These are phyloP conservation scores for Colletotrichum graminicola DNA, from an alignment of 2,329 filamentous ascomycete genomes.

Conservation along the genomic window DNA sequence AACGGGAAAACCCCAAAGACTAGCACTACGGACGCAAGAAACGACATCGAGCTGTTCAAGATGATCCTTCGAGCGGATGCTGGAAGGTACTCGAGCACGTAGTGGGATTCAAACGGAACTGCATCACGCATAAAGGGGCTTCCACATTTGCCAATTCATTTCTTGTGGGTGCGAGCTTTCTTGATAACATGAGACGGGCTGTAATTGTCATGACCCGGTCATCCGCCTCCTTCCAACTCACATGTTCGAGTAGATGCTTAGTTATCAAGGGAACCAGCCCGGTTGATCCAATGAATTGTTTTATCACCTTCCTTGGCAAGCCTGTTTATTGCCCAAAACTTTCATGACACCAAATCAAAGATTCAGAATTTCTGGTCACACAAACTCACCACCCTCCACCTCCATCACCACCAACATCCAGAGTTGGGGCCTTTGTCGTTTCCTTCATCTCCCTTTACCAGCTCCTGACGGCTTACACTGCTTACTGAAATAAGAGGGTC, in stretches of 20 bases:
- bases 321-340: background rate
- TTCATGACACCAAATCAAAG: background rate
- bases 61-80: constrained; percentile 45
- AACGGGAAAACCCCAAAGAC: constrained; percentile 47
- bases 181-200: background rate
- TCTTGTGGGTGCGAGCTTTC: background rate
- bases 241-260: background rate
- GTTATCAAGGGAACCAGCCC: background rate
- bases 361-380: no score
- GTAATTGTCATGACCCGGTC: background rate
- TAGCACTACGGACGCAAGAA: constrained; percentile 46
- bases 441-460: background rate
- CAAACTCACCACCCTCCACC: background rate
- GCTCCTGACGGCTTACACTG: background rate
- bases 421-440: background rate
- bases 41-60: constrained; percentile 50
- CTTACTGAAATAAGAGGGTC: background rate
- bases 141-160: no score
- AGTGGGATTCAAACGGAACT: background rate
- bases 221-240: background rate
- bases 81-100: constrained; percentile 11
- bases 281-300: background rate
- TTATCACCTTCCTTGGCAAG: background rate
- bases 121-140: no score
- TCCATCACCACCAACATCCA: background rate